Conservation (phyloP, 2,329 filamentous ascomycete genomes). For the Xylariaceae sp. region DNA sequence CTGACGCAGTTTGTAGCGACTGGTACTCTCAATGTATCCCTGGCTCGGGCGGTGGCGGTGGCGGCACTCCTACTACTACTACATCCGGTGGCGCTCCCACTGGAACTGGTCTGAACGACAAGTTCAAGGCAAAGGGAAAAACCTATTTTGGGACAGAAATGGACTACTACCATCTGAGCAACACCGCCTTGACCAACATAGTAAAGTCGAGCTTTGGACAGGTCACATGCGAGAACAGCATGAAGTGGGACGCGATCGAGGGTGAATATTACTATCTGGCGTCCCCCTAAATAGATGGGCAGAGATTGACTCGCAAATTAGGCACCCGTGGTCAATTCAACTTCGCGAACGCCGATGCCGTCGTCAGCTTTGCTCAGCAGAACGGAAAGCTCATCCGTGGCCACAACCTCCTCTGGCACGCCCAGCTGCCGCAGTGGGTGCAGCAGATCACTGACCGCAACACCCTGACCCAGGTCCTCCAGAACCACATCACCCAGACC, state of each 20-base stretch:
- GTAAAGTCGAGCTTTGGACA: slow-evolving; percentile 65
- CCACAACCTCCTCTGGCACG: slow-evolving; percentile 71
- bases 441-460: slow-evolving; percentile 44
- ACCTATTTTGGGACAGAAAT: slow-evolving; percentile 65
- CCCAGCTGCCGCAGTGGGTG: slow-evolving; percentile 64
- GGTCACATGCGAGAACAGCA: slow-evolving; percentile 70
- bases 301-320: slow-evolving; percentile 39
- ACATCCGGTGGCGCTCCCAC: slow-evolving; percentile 39
- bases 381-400: slow-evolving; percentile 67
- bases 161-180: slow-evolving; percentile 58
- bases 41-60: slow-evolving; percentile 33
- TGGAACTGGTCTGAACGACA: slow-evolving; percentile 44
- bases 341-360: slow-evolving; percentile 60
- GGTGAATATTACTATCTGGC: neutral
- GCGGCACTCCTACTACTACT: slow-evolving; percentile 42
- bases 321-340: slow-evolving; percentile 54
- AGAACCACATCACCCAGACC: slow-evolving; percentile 63
- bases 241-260: slow-evolving; percentile 1
- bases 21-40: slow-evolving; percentile 1
- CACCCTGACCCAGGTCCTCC: slow-evolving; percentile 58
- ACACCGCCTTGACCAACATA: slow-evolving; percentile 56
- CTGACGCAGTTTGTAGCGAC: neutral
- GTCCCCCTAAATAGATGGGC: slow-evolving; percentile 66
- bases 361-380: slow-evolving; percentile 60
- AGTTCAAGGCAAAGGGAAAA: slow-evolving; percentile 67